phyloP scores from a whole-genome alignment of 1,139 yeast species.

The Martiniozyma asiatica region DNA sequence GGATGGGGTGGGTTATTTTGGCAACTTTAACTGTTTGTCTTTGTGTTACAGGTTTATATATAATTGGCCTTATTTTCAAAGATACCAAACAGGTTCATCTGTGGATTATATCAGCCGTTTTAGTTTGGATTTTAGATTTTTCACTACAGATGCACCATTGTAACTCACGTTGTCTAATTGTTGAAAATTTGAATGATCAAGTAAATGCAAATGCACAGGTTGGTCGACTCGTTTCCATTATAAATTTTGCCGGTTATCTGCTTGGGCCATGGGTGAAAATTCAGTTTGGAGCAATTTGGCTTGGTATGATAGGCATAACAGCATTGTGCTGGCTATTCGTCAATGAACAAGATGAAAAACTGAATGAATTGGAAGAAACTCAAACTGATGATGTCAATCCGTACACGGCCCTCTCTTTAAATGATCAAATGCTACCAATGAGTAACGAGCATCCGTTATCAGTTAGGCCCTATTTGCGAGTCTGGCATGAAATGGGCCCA shows the following conservation, averaged over 20 bases:
- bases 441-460: too few relatives aligned
- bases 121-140: too few relatives aligned
- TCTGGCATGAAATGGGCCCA: slow-evolving; percentile 11
- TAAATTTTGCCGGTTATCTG: slow-evolving; percentile 43
- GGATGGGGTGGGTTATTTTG: slow-evolving; percentile 43
- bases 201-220: slow-evolving; percentile 62
- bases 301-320: slow-evolving; percentile 28
- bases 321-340: slow-evolving; percentile 28
- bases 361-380: neutral
- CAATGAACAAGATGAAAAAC: slow-evolving; percentile 1
- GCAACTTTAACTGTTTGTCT: slow-evolving; percentile 35
- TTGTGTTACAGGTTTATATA: slow-evolving; percentile 34
- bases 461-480: too few relatives aligned
- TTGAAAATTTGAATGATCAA: slow-evolving; percentile 43
- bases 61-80: slow-evolving; percentile 28
- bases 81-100: slow-evolving; percentile 38
- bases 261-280: slow-evolving; percentile 34
- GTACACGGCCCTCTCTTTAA: too few relatives aligned
- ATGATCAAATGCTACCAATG: too few relatives aligned
- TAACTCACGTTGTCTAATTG: slow-evolving; percentile 45
- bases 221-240: slow-evolving; percentile 50
- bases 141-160: slow-evolving; percentile 50
- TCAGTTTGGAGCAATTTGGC: slow-evolving; percentile 33
- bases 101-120: too few relatives aligned
- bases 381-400: neutral